Evolutionary conservation across 2,329 filamentous ascomycete species (phyloP), one percentile per base, ranked within the genome.

Genomic region (Fusarium sulawesiense): DNA sequence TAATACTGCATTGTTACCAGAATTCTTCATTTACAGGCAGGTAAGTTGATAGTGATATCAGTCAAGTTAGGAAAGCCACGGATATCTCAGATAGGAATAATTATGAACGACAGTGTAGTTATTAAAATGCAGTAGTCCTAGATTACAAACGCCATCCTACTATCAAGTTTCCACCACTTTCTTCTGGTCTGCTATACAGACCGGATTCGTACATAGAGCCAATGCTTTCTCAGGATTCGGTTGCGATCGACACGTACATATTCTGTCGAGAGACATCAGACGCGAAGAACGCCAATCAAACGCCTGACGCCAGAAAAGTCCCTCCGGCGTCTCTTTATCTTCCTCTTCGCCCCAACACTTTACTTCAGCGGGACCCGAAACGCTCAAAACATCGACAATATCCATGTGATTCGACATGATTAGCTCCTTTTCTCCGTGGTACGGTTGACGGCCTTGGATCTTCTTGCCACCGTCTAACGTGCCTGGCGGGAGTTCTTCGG

Each of bases 341-440:
- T 37, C 34, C 12, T 37, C 34, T 12, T n/a, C 18, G 6, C 10
- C 6, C 34, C 18, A 12, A 6, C 34, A 37, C 18, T 37, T 37
- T n/a, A 37, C 34, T n/a, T n/a, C 34, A 18, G 34, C 34, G 3
- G 34, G 34, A 11, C 34, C 34, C 18, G 34, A 37, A 12, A 93
- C 89, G 53, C 89, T 89, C 74, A 89, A 85, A 5, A 91, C 91
- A 66, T 93, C 91, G 77, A 93, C 91, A 41, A 93, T 86, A 61
- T 92, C 46, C 27, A 48, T 92, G 70, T 92, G 88, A 73, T 93
- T 93, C 37, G 89, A 92, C 1, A 90, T 89, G 60, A 93, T 86
- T 56, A 93, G 76, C 77, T 93, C 91, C 70, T 88, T 87, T 57
- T 82, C 80, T n/a, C 90, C 91, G 71, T 93, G 91, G 73, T 93